phyloP scores from a whole-genome alignment of 2,329 filamentous ascomycete species.

The Sphaerostilbella broomeana region DNA sequence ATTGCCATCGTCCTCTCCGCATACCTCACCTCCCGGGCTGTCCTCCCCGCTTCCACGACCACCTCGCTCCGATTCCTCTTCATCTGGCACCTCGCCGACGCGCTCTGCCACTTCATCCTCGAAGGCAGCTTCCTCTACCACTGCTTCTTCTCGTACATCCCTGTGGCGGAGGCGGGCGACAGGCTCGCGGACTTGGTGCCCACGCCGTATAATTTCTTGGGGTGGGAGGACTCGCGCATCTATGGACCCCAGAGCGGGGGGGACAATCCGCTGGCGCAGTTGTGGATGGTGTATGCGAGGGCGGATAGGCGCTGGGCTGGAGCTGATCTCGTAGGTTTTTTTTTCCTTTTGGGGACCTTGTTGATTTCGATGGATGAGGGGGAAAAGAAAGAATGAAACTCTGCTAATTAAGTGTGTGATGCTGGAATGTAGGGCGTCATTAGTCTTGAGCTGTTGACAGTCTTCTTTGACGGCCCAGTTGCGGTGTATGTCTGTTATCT shows the following conservation, averaged over 20 bases:
- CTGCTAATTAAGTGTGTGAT: background rate
- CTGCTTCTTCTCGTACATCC: constrained; percentile 67
- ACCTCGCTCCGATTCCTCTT: constrained; percentile 68
- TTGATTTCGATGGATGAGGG: no score
- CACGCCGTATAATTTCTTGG: constrained; percentile 47
- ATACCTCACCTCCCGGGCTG: constrained; percentile 41
- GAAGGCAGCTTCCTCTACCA: constrained; percentile 91
- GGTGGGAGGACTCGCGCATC: constrained; percentile 36
- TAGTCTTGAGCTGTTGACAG: constrained; percentile 59
- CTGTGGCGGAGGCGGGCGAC: constrained; percentile 24
- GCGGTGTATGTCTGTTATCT: constrained; percentile 55
- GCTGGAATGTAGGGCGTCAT: constrained; percentile 43
- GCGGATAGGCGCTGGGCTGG: constrained; percentile 59
- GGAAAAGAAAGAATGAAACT: no score
- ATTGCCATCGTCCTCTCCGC: constrained; percentile 45
- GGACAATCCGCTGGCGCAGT: constrained; percentile 47
- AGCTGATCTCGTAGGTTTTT: constrained; percentile 46
- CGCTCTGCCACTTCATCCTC: constrained; percentile 82
- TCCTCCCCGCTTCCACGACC: constrained; percentile 44
- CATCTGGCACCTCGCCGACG: constrained; percentile 92
- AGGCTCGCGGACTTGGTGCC: constrained; percentile 34
- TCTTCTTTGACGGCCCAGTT: constrained; percentile 54
- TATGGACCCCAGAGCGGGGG: constrained; percentile 53
- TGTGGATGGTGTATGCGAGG: constrained; percentile 64
- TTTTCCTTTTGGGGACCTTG: no score